phyloP scores from a whole-genome alignment of 2,329 filamentous ascomycete species.

The Cadophora gregata region DNA sequence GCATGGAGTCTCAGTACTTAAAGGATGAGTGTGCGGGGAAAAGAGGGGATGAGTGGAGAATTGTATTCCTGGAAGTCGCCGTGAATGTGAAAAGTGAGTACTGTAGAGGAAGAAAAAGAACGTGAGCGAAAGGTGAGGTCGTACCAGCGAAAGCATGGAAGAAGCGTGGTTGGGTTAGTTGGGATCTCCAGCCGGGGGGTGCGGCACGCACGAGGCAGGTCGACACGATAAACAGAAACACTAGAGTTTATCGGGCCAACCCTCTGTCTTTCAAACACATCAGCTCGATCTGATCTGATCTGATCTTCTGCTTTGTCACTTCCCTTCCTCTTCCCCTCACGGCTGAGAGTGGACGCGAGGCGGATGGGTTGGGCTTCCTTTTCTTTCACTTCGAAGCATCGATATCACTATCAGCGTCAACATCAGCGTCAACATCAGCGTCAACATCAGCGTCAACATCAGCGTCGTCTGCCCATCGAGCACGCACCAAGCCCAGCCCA shows the following conservation, averaged over 20 bases:
- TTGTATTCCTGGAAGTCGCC: background rate
- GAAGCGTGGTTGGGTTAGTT: background rate
- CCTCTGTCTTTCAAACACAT: background rate
- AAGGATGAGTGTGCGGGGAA: conserved; percentile 3
- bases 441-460: background rate
- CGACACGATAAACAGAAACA: conserved; percentile 11
- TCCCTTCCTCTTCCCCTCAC: background rate
- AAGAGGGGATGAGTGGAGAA: conserved; percentile 2
- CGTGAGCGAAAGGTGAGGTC: conserved; percentile 10
- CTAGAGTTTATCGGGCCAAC: background rate
- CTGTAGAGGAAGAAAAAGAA: background rate
- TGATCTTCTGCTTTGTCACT: background rate
- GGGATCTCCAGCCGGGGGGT: conserved; percentile 3
- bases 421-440: background rate
- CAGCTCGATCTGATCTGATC: background rate
- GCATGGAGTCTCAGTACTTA: conserved; percentile 16
- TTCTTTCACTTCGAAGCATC: background rate
- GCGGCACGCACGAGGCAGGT: conserved; percentile 10
- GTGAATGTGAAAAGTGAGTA: conserved; percentile 1
- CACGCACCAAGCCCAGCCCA: too few species aligned
- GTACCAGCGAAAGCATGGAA: background rate
- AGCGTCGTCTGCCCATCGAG: background rate
- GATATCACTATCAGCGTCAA: too few species aligned
- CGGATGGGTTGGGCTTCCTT: background rate
- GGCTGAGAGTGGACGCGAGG: background rate